Evolutionary conservation across 352 stramenopile species (phyloP).

Genomic region (Halophytophthora batemanensis): DNA sequence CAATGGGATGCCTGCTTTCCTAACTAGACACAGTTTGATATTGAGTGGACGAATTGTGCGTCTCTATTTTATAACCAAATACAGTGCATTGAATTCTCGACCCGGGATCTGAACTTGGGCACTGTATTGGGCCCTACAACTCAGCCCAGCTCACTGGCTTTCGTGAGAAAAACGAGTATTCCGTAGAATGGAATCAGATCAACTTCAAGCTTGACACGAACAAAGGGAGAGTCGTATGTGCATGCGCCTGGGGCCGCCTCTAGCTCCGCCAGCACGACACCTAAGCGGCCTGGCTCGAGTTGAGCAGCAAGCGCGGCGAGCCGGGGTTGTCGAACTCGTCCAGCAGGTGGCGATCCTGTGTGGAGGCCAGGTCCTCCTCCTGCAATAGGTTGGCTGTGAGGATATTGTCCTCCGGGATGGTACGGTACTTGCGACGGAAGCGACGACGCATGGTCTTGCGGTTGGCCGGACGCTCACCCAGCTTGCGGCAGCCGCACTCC

Average conservation of each 20-base stretch:
- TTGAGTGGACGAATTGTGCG: no score
- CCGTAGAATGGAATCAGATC: no score
- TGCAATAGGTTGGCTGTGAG: conserved; percentile 29
- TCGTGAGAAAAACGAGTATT: no score
- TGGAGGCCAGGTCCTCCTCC: conserved; percentile 27
- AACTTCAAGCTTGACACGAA: no score
- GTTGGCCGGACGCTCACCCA: conserved; percentile 22
- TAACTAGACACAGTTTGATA: no score
- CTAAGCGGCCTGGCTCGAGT: background rate
- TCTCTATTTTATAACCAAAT: no score
- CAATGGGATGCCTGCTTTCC: no score
- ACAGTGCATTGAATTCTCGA: no score
- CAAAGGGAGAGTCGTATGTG: background rate
- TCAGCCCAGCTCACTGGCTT: no score
- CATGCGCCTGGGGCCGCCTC: background rate
- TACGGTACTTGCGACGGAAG: conserved; percentile 30
- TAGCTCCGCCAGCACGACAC: background rate
- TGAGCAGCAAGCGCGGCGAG: conserved; percentile 1
- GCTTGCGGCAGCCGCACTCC: conserved; percentile 29
- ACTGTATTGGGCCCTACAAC: no score
- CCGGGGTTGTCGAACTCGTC: conserved; percentile 29
- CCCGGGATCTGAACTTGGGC: no score
- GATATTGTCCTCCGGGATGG: conserved; percentile 33
- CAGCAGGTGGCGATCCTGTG: conserved; percentile 23
- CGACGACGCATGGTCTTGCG: conserved; percentile 26